Evolutionary conservation across 2,329 filamentous ascomycete genomes (phyloP), one percentile per base, ranked within the genome.

Genomic region (Ceratocystiopsis minuta): DNA sequence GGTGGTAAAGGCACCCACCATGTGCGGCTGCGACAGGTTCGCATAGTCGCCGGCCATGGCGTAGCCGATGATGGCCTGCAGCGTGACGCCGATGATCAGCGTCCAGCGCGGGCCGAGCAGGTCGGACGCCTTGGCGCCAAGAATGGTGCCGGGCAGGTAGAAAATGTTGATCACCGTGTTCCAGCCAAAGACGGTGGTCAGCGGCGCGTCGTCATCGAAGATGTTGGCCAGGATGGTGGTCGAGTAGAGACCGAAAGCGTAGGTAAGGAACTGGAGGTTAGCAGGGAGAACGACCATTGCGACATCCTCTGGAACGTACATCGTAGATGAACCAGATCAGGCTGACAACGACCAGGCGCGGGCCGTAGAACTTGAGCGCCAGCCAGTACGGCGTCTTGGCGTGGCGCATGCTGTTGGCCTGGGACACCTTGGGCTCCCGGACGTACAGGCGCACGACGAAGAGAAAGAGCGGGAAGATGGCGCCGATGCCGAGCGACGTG

Each of bases 301-400:
- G 20, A 20, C n/a, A 7, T 20, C 20, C 7, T 20, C 7, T 20
- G 20, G 20, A 20, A 44, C 45, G 1, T 34, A 46, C 45, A 17
- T 86, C 76, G 55, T 86, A 92, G 48, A 88, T 70, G 58, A 90
- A 90, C 84, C 85, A 92, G 54, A 92, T 81, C 17, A 78, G 50
- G 47, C 72, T 75, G 42, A 90, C 80, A 16, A 79, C 59, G 1
- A 71, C 52, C n/a, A 92, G 63, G 16, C 83, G 72, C 53, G 67
- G 72, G 60, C 84, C 80, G 57, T 92, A 92, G 54, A 75, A 87
- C 42, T 65, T 71, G 35, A 72, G 44, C 1, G 71, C 66, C 2
- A 76, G 58, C 36, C 51, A 44, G 50, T 75, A 78, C 0, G 73
- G 73, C 0, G 71, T 75, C 46, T 64, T 62, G 37, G 57, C 59